A percentile compares a stretch with the other conserved stretches of the same genome.
Conservation (phyloP, 2,329 filamentous ascomycete species). For the Neurospora sp. region DNA sequence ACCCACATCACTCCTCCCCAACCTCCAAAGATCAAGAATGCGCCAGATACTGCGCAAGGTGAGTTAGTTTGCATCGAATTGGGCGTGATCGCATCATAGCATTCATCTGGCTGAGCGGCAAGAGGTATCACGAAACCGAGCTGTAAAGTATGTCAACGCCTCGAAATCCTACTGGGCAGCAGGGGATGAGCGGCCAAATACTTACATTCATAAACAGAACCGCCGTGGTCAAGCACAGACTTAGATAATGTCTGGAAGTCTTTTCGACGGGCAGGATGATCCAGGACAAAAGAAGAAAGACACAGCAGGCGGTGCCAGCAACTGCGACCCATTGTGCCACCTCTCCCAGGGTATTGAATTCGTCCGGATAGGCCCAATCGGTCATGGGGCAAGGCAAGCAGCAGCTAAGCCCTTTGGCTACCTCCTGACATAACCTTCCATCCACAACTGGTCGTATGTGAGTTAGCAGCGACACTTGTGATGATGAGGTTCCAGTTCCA, state of each 20-base stretch:
- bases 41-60: slow-evolving; percentile 79
- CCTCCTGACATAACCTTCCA: slow-evolving; percentile 42
- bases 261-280: slow-evolving; percentile 72
- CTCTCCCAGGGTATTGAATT: slow-evolving; percentile 47
- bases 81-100: slow-evolving; percentile 82
- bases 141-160: slow-evolving; percentile 30
- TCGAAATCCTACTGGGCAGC: slow-evolving; percentile 1
- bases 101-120: slow-evolving; percentile 67
- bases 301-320: slow-evolving; percentile 57
- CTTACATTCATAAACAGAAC: slow-evolving; percentile 72
- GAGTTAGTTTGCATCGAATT: slow-evolving; percentile 78
- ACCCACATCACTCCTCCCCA: slow-evolving; percentile 82
- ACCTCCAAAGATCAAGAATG: slow-evolving; percentile 77
- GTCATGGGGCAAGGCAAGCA: slow-evolving; percentile 86
- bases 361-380: slow-evolving; percentile 60
- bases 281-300: slow-evolving; percentile 74
- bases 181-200: slow-evolving; percentile 9
- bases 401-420: slow-evolving; percentile 44
- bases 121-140: slow-evolving; percentile 87
- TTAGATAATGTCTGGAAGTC: slow-evolving; percentile 87
- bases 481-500: background rate
- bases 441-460: slow-evolving; percentile 37
- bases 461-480: slow-evolving; percentile 9
- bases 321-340: slow-evolving; percentile 79
- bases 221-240: slow-evolving; percentile 70